Percentiles rank a stretch among this genome's conserved stretches.
phyloP scores from a whole-genome alignment of 176 grass and related monocot species.

The Cenchrus fungigraminus region DNA sequence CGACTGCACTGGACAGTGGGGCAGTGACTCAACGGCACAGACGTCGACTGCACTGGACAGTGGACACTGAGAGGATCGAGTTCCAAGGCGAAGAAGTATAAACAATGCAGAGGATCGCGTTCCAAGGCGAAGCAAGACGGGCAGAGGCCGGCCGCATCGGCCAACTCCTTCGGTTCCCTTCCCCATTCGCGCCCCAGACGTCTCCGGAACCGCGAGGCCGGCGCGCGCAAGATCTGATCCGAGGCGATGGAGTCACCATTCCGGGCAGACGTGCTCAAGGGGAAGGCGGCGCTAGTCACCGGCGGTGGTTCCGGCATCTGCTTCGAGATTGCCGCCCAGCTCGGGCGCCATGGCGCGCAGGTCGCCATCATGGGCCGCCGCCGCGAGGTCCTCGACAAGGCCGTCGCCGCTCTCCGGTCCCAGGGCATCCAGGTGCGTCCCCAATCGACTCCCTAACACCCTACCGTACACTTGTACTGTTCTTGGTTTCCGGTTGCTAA shows the following conservation, averaged over 20 bases:
- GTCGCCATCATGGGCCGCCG: slow-evolving; percentile 93
- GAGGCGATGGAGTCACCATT: slow-evolving; percentile 4
- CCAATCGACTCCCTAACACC: neutral
- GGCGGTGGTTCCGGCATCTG: slow-evolving; percentile 82
- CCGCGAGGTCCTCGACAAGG: slow-evolving; percentile 71
- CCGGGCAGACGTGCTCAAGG: slow-evolving; percentile 57
- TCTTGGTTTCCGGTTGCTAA: neutral
- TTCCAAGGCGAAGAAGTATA: too few relatives aligned
- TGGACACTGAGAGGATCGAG: too few relatives aligned
- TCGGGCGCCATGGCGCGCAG: slow-evolving; percentile 75
- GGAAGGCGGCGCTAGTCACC: slow-evolving; percentile 74
- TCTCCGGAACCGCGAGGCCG: neutral
- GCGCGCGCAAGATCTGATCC: slow-evolving; percentile 6
- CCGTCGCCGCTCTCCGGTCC: slow-evolving; percentile 57
- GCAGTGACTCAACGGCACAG: too few relatives aligned
- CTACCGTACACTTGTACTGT: neutral
- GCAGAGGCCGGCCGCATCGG: neutral
- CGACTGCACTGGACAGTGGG: too few relatives aligned
- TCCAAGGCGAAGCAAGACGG: neutral
- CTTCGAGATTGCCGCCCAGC: slow-evolving; percentile 75
- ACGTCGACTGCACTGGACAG: too few relatives aligned
- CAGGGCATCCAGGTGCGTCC: slow-evolving; percentile 57
- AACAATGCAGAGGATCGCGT: too few relatives aligned
- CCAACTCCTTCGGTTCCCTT: neutral
- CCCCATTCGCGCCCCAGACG: neutral